Base-by-base conservation (phyloP, 129 eudicot genomes). In the Flaveria trinervia region DNA sequence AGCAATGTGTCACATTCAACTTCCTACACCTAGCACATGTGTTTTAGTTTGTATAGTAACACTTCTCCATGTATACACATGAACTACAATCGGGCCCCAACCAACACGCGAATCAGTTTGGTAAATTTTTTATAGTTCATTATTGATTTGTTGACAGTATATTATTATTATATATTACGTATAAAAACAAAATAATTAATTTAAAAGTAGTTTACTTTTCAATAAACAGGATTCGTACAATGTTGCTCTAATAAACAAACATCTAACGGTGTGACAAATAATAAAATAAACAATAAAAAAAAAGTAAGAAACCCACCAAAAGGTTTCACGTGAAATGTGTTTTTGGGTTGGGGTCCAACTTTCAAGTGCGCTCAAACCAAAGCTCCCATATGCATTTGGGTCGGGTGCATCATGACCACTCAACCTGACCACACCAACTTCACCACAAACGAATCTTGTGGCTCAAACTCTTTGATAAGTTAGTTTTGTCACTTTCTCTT, bases 361-460 rank as follows among this genome's bases (percentile, higher is more conserved):
- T 23, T 23, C 26, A 44, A 15, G 54, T 65, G 62, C 13, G 70
- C 59, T 12, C 36, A 62, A 44, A 26, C 26, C 54, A 49, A 17
- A 64, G 62, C 52, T 26, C 60, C 64, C 39, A 20, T 14, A 20
- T 20, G 71, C 60, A 17, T 50, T 70, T 25, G 39, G 43, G 15
- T 14, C 15, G 33, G 60, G 55, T 44, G 57, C 39, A 60, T 74
- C 79, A 6, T 48, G 72, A 43, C 79, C 79, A 75, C 72, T 65
- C 62, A 64, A 26, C 44, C 25, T 56, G 10, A 74, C 28, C 15
- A 12, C 30, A 26, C 15, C 71, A 61, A 28, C 59, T 71, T 71
- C n/a, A 71, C 79, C 79, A 75, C 71, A 61, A 61, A 62, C 50
- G 39, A 64, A 75, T 75, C 18, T 64, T 75, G 79, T 75, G 79